Conservation (phyloP, 108 stramenopile species). For the Aurantiochytrium sp. region DNA sequence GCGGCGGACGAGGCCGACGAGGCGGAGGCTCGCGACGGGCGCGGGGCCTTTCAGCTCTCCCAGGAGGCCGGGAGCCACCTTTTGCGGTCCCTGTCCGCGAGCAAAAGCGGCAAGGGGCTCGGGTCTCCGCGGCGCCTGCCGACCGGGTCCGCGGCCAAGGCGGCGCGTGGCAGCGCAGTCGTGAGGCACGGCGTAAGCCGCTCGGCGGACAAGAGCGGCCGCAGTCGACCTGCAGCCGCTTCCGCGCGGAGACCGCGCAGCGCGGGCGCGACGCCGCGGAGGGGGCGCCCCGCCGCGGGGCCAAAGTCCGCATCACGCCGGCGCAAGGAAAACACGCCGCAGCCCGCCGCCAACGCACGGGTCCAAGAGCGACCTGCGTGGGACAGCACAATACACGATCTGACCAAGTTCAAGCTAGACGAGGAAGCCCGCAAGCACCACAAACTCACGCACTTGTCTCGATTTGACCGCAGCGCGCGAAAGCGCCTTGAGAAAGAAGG, state of each 20-base stretch:
- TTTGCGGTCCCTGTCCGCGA: not conserved
- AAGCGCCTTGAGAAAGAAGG: not conserved
- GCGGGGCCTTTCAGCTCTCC: not conserved
- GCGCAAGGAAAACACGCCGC: not conserved
- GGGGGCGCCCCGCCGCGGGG: not conserved
- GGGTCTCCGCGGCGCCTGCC: not conserved
- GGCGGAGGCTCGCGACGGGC: too few species aligned
- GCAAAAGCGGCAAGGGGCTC: not conserved
- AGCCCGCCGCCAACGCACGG: not conserved
- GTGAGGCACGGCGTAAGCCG: too few species aligned
- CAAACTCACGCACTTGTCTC: not conserved
- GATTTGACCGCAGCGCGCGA: not conserved
- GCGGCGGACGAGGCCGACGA: too few species aligned
- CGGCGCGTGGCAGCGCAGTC: too few species aligned
- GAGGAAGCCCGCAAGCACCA: not conserved
- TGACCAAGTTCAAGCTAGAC: conserved; percentile 12
- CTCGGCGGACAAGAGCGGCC: too few species aligned
- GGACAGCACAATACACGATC: not conserved
- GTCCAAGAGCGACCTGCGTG: not conserved
- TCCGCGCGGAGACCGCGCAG: too few species aligned
- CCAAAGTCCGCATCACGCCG: not conserved
- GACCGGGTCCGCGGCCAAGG: not conserved
- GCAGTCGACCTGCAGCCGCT: too few species aligned
- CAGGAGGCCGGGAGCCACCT: not conserved
- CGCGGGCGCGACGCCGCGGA: too few species aligned